Percentiles rank a stretch among this genome's conserved stretches.
phyloP scores from a whole-genome alignment of 257 asterid species.

The Anisodus tanguticus region DNA sequence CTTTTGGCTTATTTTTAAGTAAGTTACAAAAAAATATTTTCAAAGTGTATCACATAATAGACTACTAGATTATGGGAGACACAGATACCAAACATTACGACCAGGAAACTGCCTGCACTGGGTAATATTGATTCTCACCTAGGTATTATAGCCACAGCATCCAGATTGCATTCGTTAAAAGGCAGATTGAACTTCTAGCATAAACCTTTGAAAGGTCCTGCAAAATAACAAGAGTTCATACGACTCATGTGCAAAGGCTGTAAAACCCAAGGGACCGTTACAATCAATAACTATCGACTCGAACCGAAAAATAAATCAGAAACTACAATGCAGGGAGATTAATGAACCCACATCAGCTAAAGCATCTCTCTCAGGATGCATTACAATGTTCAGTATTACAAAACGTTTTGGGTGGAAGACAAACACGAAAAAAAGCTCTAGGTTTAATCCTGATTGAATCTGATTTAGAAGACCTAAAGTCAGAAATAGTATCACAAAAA shows the following conservation, averaged over 20 bases:
- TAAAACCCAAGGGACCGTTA: background rate
- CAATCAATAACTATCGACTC: background rate
- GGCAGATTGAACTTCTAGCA: background rate
- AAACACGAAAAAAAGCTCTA: background rate
- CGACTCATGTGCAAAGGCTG: background rate
- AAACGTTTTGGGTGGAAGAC: background rate
- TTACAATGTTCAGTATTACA: constrained; percentile 5
- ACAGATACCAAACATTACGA: background rate
- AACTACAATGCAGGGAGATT: background rate
- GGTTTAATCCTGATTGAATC: constrained; percentile 10
- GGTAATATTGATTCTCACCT: no score
- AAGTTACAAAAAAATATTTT: background rate
- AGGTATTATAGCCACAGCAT: background rate
- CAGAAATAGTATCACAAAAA: constrained; percentile 50
- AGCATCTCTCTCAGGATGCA: constrained; percentile 29
- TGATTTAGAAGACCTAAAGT: constrained; percentile 37
- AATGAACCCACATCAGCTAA: constrained; percentile 27
- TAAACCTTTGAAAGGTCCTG: background rate
- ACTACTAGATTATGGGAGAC: no score
- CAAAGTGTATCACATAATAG: no score
- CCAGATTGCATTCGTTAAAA: background rate
- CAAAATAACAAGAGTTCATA: background rate
- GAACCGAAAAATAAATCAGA: background rate
- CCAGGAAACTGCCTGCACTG: no score
- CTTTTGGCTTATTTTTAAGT: no score